phyloP scores from a whole-genome alignment of 495 filamentous ascomycete species.

The Penicillium psychrofluorescens region DNA sequence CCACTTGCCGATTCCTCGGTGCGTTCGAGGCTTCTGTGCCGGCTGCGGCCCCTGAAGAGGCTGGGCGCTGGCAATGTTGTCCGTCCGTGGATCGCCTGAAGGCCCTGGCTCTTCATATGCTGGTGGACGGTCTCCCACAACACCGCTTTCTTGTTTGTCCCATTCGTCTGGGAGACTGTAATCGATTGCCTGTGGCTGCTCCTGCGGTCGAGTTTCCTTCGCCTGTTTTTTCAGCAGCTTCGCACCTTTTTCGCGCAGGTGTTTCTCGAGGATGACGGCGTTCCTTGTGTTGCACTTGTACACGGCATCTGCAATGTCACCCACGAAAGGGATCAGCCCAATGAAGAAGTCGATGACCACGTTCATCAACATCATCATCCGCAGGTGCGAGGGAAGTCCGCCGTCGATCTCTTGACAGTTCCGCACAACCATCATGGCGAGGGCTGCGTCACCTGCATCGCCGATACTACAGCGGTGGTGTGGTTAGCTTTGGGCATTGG shows the following conservation, averaged over 20 bases:
- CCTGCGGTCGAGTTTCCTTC: slow-evolving; percentile 1
- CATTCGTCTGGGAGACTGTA: slow-evolving; percentile 36
- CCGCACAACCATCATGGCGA: slow-evolving; percentile 58
- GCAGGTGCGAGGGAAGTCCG: slow-evolving; percentile 51
- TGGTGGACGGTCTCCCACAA: slow-evolving; percentile 15
- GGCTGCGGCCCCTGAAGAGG: slow-evolving; percentile 14
- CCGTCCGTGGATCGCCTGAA: slow-evolving; percentile 2
- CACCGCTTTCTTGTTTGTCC: slow-evolving; percentile 27
- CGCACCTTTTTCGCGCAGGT: slow-evolving; percentile 47
- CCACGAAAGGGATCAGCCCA: slow-evolving; percentile 78
- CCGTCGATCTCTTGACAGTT: slow-evolving; percentile 64
- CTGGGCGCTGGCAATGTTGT: neutral
- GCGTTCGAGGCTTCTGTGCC: slow-evolving; percentile 14
- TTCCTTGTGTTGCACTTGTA: slow-evolving; percentile 71
- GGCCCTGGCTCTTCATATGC: slow-evolving; percentile 17
- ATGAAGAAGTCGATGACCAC: slow-evolving; percentile 71
- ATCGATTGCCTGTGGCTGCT: slow-evolving; percentile 13
- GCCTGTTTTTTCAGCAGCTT: slow-evolving; percentile 15
- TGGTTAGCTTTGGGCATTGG: slow-evolving; percentile 4
- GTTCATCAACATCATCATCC: slow-evolving; percentile 66
- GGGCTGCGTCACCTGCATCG: slow-evolving; percentile 58
- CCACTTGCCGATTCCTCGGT: slow-evolving; percentile 20
- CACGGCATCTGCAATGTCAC: slow-evolving; percentile 69
- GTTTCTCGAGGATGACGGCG: slow-evolving; percentile 64
- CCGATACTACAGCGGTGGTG: slow-evolving; percentile 47